Evolutionary conservation across 495 filamentous ascomycete genomes (phyloP).

Genomic region (Aspergillus egyptiacus): DNA sequence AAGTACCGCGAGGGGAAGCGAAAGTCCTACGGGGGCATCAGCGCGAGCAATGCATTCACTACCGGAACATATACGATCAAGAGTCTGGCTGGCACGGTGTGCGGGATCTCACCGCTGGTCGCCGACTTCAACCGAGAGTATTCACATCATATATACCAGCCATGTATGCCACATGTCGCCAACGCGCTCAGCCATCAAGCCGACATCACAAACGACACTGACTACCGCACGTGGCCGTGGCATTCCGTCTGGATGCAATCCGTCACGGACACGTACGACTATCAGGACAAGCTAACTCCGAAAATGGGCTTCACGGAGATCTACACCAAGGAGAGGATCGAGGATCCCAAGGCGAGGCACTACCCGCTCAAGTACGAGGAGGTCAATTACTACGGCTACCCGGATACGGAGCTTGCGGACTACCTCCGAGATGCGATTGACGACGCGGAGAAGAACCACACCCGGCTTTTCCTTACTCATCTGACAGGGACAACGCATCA

Average conservation of each 20-base stretch:
- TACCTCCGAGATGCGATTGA: conserved; percentile 45
- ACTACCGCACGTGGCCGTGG: conserved; percentile 35
- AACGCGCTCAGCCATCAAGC: conserved; percentile 33
- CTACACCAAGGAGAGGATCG: conserved; percentile 37
- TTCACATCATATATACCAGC: conserved; percentile 45
- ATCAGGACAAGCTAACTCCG: conserved; percentile 36
- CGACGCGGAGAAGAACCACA: conserved; percentile 35
- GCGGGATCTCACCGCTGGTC: conserved; percentile 41
- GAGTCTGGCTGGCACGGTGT: conserved; percentile 41
- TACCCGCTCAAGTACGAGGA: conserved; percentile 32
- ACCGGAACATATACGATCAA: conserved; percentile 46
- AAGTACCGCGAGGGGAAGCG: conserved; percentile 15
- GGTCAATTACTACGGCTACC: conserved; percentile 47
- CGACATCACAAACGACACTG: conserved; percentile 19
- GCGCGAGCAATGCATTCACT: conserved; percentile 37
- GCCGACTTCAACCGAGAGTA: conserved; percentile 47
- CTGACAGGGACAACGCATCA: conserved; percentile 48
- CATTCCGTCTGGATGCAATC: conserved; percentile 46
- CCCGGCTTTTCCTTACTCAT: conserved; percentile 44
- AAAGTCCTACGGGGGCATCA: conserved; percentile 35
- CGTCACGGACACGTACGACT: conserved; percentile 43
- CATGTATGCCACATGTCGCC: conserved; percentile 42
- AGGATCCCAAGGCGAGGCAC: conserved; percentile 32
- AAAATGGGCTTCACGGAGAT: conserved; percentile 37
- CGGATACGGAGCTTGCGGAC: conserved; percentile 38